phyloP scores from a whole-genome alignment of 2,329 filamentous ascomycete genomes.

The Colletotrichum gloeosporioides region DNA sequence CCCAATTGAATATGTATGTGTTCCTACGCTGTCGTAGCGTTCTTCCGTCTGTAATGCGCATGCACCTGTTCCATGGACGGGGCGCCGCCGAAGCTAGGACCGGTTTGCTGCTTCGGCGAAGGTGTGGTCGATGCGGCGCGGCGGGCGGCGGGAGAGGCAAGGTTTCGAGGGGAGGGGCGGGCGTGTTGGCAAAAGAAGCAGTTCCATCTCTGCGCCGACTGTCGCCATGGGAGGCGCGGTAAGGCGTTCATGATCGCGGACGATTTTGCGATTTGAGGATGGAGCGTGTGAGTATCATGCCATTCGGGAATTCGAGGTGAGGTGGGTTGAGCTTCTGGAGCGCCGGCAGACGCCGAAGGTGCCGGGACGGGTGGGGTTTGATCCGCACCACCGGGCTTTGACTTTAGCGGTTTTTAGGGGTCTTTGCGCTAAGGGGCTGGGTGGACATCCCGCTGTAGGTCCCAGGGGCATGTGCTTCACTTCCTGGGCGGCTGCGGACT shows the following conservation, averaged over 20 bases:
- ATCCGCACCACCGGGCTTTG: background rate
- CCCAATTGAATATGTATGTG: background rate
- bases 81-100: conserved; percentile 21
- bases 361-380: conserved; percentile 3
- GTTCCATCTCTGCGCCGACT: conserved; percentile 35
- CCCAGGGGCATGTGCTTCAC: background rate
- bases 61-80: conserved; percentile 67
- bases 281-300: background rate
- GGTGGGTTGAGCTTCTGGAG: background rate
- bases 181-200: conserved; percentile 43
- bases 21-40: conserved; percentile 60
- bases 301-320: background rate
- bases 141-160: background rate
- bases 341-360: background rate
- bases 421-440: background rate
- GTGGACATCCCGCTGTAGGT: background rate
- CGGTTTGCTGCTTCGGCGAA: conserved; percentile 32
- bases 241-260: conserved; percentile 43
- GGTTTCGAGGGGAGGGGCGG: conserved; percentile 30
- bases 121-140: conserved; percentile 35
- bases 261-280: background rate
- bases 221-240: conserved; percentile 39
- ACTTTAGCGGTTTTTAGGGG: background rate
- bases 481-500: background rate
- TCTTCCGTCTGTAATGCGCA: conserved; percentile 69